Percentiles rank a stretch among this genome's conserved stretches.
Conservation (phyloP, 83 land plant genomes). For the Picea engelmannii region DNA sequence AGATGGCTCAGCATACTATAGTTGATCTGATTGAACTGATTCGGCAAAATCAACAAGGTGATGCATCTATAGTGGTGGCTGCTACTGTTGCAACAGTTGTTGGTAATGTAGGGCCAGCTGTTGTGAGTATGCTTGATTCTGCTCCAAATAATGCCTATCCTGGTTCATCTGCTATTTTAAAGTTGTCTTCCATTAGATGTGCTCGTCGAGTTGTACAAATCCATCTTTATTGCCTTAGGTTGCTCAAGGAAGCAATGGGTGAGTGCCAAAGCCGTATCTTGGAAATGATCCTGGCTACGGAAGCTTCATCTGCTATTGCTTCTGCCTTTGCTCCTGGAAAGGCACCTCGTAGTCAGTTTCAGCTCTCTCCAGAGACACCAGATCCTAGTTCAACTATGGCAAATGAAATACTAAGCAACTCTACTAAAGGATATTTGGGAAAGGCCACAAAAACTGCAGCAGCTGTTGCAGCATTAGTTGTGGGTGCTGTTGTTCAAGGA, state of each 20-base stretch:
- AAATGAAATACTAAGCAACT: slow-evolving; percentile 49
- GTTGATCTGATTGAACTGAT: slow-evolving; percentile 63
- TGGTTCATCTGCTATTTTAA: slow-evolving; percentile 23
- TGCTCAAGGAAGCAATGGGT: slow-evolving; percentile 85
- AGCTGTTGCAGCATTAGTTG: no score
- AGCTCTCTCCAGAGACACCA: slow-evolving; percentile 72
- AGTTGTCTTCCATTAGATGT: slow-evolving; percentile 35
- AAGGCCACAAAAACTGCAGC: slow-evolving; percentile 69
- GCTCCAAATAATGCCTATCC: slow-evolving; percentile 20
- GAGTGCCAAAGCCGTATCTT: slow-evolving; percentile 77
- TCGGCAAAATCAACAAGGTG: slow-evolving; percentile 76
- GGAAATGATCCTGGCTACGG: slow-evolving; percentile 83
- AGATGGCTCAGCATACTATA: slow-evolving; percentile 61
- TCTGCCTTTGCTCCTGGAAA: slow-evolving; percentile 64
- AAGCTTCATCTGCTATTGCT: slow-evolving; percentile 67
- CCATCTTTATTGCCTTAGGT: slow-evolving; percentile 66
- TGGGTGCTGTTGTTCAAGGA: slow-evolving; percentile 75
- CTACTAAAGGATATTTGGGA: slow-evolving; percentile 41
- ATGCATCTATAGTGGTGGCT: slow-evolving; percentile 66
- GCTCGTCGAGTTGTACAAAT: slow-evolving; percentile 68
- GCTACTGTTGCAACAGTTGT: slow-evolving; percentile 83
- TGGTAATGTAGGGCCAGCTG: slow-evolving; percentile 51
- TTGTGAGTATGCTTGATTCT: slow-evolving; percentile 55
- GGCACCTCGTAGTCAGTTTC: slow-evolving; percentile 80
- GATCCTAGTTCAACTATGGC: slow-evolving; percentile 51